phyloP scores from a whole-genome alignment of 805 yeast genomes.

The Candida sithepensis region DNA sequence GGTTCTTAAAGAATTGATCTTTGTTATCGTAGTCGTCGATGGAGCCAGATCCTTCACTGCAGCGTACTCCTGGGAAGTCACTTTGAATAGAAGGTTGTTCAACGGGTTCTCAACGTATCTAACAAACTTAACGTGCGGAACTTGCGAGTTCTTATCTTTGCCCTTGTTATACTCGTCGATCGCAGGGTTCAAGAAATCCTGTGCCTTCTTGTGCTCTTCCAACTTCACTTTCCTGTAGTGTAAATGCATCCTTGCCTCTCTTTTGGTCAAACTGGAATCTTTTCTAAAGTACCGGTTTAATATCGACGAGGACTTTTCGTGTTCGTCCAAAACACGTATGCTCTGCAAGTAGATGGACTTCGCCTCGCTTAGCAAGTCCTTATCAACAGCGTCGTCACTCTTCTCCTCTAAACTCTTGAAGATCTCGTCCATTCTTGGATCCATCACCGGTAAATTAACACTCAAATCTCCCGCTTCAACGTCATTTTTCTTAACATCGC shows the following conservation, averaged over 20 bases:
- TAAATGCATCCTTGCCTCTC: neutral
- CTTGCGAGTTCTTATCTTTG: neutral
- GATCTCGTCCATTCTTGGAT: neutral
- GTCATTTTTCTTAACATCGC: neutral
- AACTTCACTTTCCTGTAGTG: neutral
- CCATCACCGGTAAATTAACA: neutral
- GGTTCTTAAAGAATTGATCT: constrained; percentile 28
- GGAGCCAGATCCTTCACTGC: constrained; percentile 3
- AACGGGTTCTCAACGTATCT: constrained; percentile 5
- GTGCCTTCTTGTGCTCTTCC: neutral
- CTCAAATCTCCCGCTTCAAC: neutral
- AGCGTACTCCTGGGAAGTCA: constrained; percentile 22
- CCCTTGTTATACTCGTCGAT: neutral
- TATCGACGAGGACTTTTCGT: neutral
- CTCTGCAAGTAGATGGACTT: neutral
- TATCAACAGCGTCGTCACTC: neutral
- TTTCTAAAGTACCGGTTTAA: neutral
- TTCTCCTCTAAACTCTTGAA: neutral
- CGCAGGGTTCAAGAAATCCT: neutral
- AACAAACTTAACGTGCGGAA: neutral
- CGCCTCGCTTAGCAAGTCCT: neutral
- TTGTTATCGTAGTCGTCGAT: constrained; percentile 15
- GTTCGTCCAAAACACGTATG: neutral
- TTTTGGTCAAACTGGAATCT: neutral
- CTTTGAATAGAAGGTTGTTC: constrained; percentile 12